These are phyloP conservation scores for Arthroderma uncinatum DNA, from an alignment of 2,329 filamentous ascomycete genomes.

Conservation along the genomic window DNA sequence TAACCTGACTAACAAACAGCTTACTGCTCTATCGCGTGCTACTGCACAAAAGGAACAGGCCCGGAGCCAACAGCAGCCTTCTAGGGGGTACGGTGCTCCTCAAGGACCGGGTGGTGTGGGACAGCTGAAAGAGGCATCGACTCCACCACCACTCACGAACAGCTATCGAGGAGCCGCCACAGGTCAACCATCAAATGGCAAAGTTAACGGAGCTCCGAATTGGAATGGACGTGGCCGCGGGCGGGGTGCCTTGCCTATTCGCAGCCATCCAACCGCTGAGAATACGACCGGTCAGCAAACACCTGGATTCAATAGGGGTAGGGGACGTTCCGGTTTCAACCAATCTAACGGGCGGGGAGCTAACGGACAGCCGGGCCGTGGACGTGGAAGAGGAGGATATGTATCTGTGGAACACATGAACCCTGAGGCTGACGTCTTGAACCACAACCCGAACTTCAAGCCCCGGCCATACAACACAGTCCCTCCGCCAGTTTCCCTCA, in stretches of 20 bases:
- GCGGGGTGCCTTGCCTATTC: conserved; percentile 19
- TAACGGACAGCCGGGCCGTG: conserved; percentile 1
- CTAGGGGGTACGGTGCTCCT: conserved; percentile 45
- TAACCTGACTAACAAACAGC: conserved; percentile 73
- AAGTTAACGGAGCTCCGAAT: conserved; percentile 27
- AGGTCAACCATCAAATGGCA: conserved; percentile 34
- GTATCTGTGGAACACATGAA: conserved; percentile 35
- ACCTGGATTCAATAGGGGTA: neutral
- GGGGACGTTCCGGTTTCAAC: neutral
- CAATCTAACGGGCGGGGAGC: neutral
- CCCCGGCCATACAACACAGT: conserved; percentile 40
- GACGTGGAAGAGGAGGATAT: conserved; percentile 19
- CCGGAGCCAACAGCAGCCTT: conserved; percentile 46
- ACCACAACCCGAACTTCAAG: conserved; percentile 42
- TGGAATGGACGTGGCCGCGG: conserved; percentile 31
- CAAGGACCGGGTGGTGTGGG: conserved; percentile 47
- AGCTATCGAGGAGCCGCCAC: conserved; percentile 48
- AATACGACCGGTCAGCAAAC: neutral
- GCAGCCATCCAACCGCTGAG: conserved; percentile 16
- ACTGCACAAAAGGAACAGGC: conserved; percentile 23
- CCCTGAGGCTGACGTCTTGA: conserved; percentile 39
- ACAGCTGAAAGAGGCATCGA: conserved; percentile 44
- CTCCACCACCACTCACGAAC: conserved; percentile 48
- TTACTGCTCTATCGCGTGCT: conserved; percentile 48
- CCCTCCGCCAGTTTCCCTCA: conserved; percentile 31